Evolutionary conservation across 2,329 filamentous ascomycete genomes (phyloP).

Genomic region (Penicillium hesseltinei): DNA sequence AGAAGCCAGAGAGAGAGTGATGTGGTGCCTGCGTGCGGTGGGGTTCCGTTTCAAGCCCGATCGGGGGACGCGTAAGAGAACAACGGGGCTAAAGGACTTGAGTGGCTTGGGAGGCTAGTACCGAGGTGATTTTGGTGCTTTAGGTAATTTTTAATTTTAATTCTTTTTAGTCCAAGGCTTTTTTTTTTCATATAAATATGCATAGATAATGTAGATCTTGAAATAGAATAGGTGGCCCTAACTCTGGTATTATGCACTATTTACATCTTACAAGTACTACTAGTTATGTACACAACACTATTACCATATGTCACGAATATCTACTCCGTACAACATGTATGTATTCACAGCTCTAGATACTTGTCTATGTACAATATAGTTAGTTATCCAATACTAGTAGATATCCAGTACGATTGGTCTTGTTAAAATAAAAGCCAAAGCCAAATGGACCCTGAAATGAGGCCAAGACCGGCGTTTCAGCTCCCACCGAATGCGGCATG

Average conservation of each 20-base stretch:
- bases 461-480: conserved; percentile 5
- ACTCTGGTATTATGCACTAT: not conserved
- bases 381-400: not conserved
- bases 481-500: conserved; percentile 6
- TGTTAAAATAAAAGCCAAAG: not conserved
- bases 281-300: not conserved
- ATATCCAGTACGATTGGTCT: not conserved
- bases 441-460: conserved; percentile 5
- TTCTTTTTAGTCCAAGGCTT: not conserved
- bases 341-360: not conserved
- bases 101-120: not conserved
- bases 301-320: not conserved
- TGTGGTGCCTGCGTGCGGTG: conserved; percentile 28
- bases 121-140: not conserved
- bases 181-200: not conserved
- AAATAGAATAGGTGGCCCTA: not conserved
- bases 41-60: conserved; percentile 30
- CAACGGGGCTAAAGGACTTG: conserved; percentile 12
- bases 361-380: not conserved
- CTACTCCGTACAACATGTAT: not conserved
- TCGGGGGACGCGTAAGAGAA: conserved; percentile 28
- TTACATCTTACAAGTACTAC: not conserved
- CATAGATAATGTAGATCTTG: not conserved
- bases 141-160: not conserved
- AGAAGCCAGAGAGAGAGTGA: conserved; percentile 6